These are phyloP conservation scores for Ganoderma sinense DNA, from an alignment of 1,284 basidiomycete species.

Conservation along the genomic window DNA sequence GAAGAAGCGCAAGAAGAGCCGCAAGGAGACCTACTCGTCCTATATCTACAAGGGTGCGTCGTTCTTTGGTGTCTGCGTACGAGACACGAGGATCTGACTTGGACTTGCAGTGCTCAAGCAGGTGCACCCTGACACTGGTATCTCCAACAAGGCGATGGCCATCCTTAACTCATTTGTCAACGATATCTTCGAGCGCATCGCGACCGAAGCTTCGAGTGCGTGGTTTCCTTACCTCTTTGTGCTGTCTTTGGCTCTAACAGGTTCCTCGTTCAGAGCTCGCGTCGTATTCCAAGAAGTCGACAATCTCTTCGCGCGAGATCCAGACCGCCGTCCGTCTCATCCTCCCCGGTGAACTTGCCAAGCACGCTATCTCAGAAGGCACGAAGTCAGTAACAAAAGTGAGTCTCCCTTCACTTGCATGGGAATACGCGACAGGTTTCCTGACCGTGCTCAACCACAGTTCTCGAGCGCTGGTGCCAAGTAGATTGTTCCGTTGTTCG, in stretches of 20 bases:
- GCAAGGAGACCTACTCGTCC: slow-evolving; percentile 93
- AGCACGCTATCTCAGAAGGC: slow-evolving; percentile 84
- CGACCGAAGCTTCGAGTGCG: slow-evolving; percentile 86
- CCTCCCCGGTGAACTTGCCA: slow-evolving; percentile 87
- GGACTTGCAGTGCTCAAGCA: slow-evolving; percentile 58
- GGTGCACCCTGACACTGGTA: slow-evolving; percentile 97
- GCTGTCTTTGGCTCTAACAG: slow-evolving; percentile 6
- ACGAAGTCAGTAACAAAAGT: slow-evolving; percentile 60
- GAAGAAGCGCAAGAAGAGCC: slow-evolving; percentile 91
- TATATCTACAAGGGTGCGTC: slow-evolving; percentile 92
- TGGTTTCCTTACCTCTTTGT: slow-evolving; percentile 26
- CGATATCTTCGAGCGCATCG: slow-evolving; percentile 94
- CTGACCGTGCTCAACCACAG: slow-evolving; percentile 37
- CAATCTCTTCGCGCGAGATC: slow-evolving; percentile 94
- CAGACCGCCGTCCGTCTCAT: slow-evolving; percentile 93
- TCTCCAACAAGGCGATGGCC: slow-evolving; percentile 97
- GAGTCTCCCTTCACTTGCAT: not conserved
- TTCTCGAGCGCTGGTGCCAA: slow-evolving; percentile 74
- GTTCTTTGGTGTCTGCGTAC: slow-evolving; percentile 26
- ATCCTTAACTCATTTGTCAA: slow-evolving; percentile 95
- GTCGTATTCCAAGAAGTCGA: slow-evolving; percentile 93
- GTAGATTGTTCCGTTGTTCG: slow-evolving; percentile 38
- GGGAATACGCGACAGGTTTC: not conserved
- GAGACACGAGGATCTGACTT: slow-evolving; percentile 7
- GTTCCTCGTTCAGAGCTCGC: slow-evolving; percentile 72